Conservation (phyloP, 2,329 filamentous ascomycete genomes). For the Xylaria sp. region DNA sequence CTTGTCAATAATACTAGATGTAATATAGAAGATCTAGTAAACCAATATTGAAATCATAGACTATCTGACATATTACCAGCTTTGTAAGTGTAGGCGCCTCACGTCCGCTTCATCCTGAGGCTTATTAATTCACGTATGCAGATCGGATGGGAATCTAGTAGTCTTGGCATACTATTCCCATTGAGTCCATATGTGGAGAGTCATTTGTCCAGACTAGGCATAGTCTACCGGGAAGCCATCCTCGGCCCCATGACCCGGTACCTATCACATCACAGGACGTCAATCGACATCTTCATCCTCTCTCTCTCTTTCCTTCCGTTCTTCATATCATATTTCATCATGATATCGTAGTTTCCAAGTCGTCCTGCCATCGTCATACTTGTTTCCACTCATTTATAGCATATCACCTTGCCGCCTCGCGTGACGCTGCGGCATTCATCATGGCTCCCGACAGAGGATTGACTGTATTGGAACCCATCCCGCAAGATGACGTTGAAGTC, state of each 20-base stretch:
- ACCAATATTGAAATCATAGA: too few species aligned
- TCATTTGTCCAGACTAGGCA: background rate
- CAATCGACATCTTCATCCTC: background rate
- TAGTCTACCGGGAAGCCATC: conserved; percentile 21
- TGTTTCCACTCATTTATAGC: background rate
- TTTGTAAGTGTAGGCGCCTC: too few species aligned
- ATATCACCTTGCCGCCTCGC: background rate
- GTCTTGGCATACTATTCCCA: conserved; percentile 7
- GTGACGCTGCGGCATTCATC: background rate
- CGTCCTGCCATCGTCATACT: background rate
- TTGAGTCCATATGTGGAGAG: background rate
- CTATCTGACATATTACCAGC: too few species aligned
- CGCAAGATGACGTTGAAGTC: conserved; percentile 25
- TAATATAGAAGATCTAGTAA: background rate
- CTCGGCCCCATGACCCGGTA: conserved; percentile 31
- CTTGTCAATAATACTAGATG: background rate
- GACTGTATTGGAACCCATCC: conserved; percentile 18
- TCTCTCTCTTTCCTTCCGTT: background rate
- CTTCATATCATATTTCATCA: conserved; percentile 4
- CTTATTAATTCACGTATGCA: background rate
- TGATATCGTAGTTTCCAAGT: conserved; percentile 1
- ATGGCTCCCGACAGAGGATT: conserved; percentile 49
- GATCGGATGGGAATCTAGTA: too few species aligned
- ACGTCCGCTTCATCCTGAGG: background rate
- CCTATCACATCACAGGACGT: background rate